phyloP scores from a whole-genome alignment of 1,284 basidiomycete genomes.

The Irpex sp. region DNA sequence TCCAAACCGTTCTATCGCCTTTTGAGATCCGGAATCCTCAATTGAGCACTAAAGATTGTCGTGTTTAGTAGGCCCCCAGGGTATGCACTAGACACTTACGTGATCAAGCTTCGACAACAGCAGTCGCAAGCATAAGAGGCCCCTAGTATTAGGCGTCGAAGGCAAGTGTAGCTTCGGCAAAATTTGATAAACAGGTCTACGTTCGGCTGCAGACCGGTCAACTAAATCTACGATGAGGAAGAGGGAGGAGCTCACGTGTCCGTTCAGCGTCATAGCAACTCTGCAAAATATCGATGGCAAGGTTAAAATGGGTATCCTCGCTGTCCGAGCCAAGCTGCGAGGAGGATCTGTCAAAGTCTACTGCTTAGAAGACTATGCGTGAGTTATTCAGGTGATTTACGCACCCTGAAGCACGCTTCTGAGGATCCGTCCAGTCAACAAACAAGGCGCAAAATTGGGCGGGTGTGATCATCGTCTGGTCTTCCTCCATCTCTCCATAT shows the following conservation, averaged over 20 bases:
- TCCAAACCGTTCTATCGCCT: constrained; percentile 9
- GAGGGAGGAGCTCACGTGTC: constrained; percentile 29
- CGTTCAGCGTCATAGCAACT: constrained; percentile 43
- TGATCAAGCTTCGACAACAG: background rate
- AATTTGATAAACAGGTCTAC: constrained; percentile 78
- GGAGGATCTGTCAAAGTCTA: constrained; percentile 28
- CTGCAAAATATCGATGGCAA: constrained; percentile 72
- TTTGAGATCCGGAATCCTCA: constrained; percentile 9
- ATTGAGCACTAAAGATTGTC: background rate
- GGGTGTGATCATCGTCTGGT: constrained; percentile 66
- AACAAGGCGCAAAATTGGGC: constrained; percentile 82
- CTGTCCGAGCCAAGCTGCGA: background rate
- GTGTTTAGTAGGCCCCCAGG: background rate
- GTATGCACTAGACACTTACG: background rate
- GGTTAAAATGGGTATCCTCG: constrained; percentile 62
- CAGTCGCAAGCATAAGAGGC: constrained; percentile 3
- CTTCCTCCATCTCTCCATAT: constrained; percentile 65
- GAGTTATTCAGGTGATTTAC: constrained; percentile 19
- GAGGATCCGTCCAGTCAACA: constrained; percentile 89
- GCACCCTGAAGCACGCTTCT: constrained; percentile 59
- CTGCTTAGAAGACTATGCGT: background rate
- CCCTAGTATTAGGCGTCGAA: constrained; percentile 1
- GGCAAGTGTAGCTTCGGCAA: constrained; percentile 75
- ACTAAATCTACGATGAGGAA: background rate
- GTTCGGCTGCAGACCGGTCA: constrained; percentile 59